Base-by-base conservation (phyloP, 768 basidiomycete species). In the Amanita pallidorosea region DNA sequence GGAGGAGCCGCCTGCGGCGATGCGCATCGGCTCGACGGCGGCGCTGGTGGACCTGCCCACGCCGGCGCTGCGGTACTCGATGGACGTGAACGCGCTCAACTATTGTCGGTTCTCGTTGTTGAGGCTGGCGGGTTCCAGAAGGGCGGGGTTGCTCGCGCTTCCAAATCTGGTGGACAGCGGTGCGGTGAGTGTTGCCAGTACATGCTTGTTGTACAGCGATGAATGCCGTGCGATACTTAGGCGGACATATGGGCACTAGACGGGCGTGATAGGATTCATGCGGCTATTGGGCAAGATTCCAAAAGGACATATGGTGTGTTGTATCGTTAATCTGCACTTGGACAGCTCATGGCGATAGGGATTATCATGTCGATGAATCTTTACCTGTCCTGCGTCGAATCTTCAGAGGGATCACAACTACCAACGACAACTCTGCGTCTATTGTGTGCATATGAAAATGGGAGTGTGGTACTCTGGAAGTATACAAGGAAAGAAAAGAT, bases 51-150 rank as follows among this genome's bases (percentile, higher is more conserved):
- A 70, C 25, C 63, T 76, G 6, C 69, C 75, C 1, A 65, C 65
- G 0, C 86, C 87, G 3, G 53, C 61, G 6, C 63, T 88, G 3
- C 61, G 67, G 9, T 85, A 83, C 57, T 85, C 86, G 0, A 67
- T 98, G 63, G 88, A 92, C 59, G 83, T 94, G 53, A 99, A 99
- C 61, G 83, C 95, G 2, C 73, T 98, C 50, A 96, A 95, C 60
- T 97, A 86, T 63, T 98, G 95, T 65, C 80, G 85, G 2, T 93
- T 96, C 65, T 85, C 88, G 6, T 69, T 97, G 2, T 61, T 86
- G 29, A 58, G 35, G 29, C 48, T 54, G 34, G 20, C 40, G 38
- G 54, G 29, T 2, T 29, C 29, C 29, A 29, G 29, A 29, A 4
- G 22, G 5, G 29, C 29, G 29, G 29, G 29, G 58, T 34, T 92